These are phyloP conservation scores for Pterocarpus santalinus DNA, from an alignment of 306 rosid genomes.

Conservation along the genomic window DNA sequence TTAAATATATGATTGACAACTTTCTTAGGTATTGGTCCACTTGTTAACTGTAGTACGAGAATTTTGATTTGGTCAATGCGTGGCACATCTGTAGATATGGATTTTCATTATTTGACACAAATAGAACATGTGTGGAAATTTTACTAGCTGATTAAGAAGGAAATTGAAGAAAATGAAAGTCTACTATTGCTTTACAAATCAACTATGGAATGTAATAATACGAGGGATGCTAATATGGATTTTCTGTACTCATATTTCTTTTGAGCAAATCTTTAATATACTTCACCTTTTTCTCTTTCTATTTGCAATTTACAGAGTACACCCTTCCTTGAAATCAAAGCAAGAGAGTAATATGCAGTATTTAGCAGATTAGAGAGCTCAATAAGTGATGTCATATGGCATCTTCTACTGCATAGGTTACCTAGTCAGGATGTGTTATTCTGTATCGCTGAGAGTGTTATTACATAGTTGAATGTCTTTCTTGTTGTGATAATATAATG, in stretches of 20 bases:
- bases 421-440: conserved; percentile 11
- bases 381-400: conserved; percentile 45
- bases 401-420: conserved; percentile 33
- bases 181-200: background rate
- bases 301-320: conserved; percentile 48
- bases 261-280: background rate
- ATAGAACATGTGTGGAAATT: conserved; percentile 1
- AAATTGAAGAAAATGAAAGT: background rate
- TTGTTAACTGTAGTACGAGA: background rate
- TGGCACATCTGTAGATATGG: background rate
- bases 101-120: background rate
- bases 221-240: background rate
- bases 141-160: background rate
- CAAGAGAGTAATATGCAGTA: conserved; percentile 20
- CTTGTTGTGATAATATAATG: conserved; percentile 14
- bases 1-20: background rate
- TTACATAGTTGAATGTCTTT: conserved; percentile 6
- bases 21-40: background rate
- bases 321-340: conserved; percentile 52
- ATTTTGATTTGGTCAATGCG: background rate
- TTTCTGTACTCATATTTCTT: background rate
- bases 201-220: background rate
- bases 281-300: background rate
- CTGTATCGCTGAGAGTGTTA: conserved; percentile 27
- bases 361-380: conserved; percentile 34